These are phyloP conservation scores for Botrytis pseudocinerea DNA, from an alignment of 2,329 filamentous ascomycete genomes.

Conservation along the genomic window DNA sequence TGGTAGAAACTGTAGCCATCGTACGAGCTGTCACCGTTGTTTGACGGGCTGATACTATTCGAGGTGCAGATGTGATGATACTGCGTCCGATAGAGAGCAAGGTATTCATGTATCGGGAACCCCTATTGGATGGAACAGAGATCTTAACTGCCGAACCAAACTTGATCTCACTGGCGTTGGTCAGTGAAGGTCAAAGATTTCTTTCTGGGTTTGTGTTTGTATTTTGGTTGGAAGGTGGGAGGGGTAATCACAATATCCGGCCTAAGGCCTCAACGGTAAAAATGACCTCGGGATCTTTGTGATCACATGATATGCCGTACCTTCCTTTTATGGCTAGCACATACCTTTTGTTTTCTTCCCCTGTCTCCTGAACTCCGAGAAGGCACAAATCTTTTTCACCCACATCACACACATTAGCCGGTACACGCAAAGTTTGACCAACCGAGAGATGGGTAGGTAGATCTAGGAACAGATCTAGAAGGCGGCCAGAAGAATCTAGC, in stretches of 20 bases:
- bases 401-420: neutral
- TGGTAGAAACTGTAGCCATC: conserved; percentile 31
- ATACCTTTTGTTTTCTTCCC: neutral
- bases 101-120: conserved; percentile 21
- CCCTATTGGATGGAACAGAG: neutral
- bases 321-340: neutral
- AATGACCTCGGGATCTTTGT: neutral
- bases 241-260: conserved; percentile 5
- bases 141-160: neutral
- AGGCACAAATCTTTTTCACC: neutral
- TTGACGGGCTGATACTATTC: conserved; percentile 21
- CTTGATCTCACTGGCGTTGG: conserved; percentile 10
- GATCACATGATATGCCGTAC: conserved; percentile 2
- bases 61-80: conserved; percentile 28
- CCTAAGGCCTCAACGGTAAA: neutral
- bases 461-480: conserved; percentile 19
- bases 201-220: conserved; percentile 1
- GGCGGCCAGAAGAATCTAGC: conserved; percentile 7
- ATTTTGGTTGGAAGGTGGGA: conserved; percentile 8
- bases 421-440: conserved; percentile 10
- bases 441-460: neutral
- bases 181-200: conserved; percentile 16
- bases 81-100: conserved; percentile 28
- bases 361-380: neutral
- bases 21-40: conserved; percentile 29